Evolutionary conservation across 768 basidiomycete species (phyloP).

Genomic region (Xerocomellus dryophilus): DNA sequence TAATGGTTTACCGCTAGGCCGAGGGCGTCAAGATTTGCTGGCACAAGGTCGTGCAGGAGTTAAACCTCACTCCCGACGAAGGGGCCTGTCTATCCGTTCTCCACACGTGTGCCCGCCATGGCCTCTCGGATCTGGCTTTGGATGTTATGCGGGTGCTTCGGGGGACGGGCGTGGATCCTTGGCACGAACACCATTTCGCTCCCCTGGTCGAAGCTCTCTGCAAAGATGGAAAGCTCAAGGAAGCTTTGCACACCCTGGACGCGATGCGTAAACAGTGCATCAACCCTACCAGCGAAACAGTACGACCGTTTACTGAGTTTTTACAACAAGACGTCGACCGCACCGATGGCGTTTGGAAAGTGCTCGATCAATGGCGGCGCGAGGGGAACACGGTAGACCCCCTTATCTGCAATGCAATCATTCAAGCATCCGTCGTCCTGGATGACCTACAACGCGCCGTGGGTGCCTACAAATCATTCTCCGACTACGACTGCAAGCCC

Average conservation of each 20-base stretch:
- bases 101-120: constrained; percentile 68
- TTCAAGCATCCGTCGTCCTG: constrained; percentile 58
- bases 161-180: constrained; percentile 42
- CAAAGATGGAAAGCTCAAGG: constrained; percentile 51
- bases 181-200: constrained; percentile 71
- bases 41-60: constrained; percentile 51
- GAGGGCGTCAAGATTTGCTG: constrained; percentile 67
- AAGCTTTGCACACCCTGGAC: constrained; percentile 58
- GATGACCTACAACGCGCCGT: constrained; percentile 75
- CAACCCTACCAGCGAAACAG: constrained; percentile 48
- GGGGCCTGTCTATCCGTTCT: constrained; percentile 69
- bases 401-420: constrained; percentile 60
- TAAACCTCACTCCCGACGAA: constrained; percentile 64
- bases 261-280: constrained; percentile 58
- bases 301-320: constrained; percentile 48
- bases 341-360: constrained; percentile 62
- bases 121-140: constrained; percentile 65
- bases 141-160: constrained; percentile 61
- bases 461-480: constrained; percentile 65
- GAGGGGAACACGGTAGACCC: constrained; percentile 53
- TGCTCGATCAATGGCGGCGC: constrained; percentile 58
- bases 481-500: constrained; percentile 54
- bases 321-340: constrained; percentile 47
- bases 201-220: constrained; percentile 75
- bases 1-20: constrained; percentile 39